Evolutionary conservation across 768 basidiomycete species (phyloP).

Genomic region (Trametes sanguinea): DNA sequence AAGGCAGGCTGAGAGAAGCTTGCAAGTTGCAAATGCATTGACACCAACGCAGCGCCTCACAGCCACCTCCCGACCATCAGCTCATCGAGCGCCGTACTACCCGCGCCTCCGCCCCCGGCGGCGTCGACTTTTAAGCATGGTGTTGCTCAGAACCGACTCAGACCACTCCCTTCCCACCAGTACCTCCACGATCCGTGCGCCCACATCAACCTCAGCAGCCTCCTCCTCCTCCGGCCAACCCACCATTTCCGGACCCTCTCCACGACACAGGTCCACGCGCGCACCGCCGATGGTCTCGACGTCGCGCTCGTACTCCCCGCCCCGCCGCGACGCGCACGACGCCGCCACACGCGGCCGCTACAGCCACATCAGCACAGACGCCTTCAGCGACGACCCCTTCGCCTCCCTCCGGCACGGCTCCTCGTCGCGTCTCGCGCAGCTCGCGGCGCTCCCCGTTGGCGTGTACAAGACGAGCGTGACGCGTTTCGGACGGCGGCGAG

Average conservation of each 20-base stretch:
- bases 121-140: no score
- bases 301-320: neutral
- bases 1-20: no score
- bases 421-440: constrained; percentile 46
- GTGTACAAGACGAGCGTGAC: constrained; percentile 57
- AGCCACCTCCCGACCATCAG: no score
- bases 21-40: no score
- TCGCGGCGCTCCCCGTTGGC: constrained; percentile 59
- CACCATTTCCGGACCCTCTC: neutral
- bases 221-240: neutral
- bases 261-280: constrained; percentile 12
- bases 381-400: constrained; percentile 18
- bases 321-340: neutral
- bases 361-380: constrained; percentile 54
- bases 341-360: constrained; percentile 9
- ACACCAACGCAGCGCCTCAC: no score
- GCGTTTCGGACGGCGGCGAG: constrained; percentile 61
- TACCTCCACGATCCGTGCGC: no score
- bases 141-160: neutral
- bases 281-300: constrained; percentile 1
- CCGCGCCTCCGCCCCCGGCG: no score
- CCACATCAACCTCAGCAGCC: neutral
- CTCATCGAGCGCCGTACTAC: no score
- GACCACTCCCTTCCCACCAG: neutral
- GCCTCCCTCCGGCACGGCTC: constrained; percentile 45